Evolutionary conservation across 2,329 filamentous ascomycete genomes (phyloP).

Genomic region (Sclerotinia trifoliorum): DNA sequence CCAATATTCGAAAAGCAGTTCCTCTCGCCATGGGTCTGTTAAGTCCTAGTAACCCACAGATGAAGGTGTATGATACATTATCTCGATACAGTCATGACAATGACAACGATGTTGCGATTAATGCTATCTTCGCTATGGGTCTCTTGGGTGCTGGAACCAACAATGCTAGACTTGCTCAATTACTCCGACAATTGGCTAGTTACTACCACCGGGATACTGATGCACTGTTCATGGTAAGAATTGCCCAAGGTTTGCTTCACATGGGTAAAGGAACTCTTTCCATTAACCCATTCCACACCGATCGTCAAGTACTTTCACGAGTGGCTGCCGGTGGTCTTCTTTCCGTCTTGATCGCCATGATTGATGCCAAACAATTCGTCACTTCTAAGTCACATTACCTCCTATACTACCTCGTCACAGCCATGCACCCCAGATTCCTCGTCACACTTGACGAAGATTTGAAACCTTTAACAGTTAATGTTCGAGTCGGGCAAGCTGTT

Average conservation of each 20-base stretch:
- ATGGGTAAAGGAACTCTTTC: constrained; percentile 99
- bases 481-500: constrained; percentile 95
- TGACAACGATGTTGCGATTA: constrained; percentile 96
- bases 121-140: constrained; percentile 99
- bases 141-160: constrained; percentile 95
- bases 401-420: constrained; percentile 93
- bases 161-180: constrained; percentile 92
- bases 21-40: constrained; percentile 95
- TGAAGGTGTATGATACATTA: constrained; percentile 99
- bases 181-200: constrained; percentile 89
- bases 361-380: constrained; percentile 87
- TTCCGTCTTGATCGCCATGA: constrained; percentile 86
- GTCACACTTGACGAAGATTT: constrained; percentile 94
- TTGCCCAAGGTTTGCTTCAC: constrained; percentile 93
- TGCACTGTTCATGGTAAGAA: constrained; percentile 97
- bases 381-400: constrained; percentile 76
- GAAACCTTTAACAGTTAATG: constrained; percentile 90
- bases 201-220: constrained; percentile 98
- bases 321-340: constrained; percentile 88
- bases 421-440: constrained; percentile 95
- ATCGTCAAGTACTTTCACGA: constrained; percentile 89
- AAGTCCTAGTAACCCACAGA: constrained; percentile 96
- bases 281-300: constrained; percentile 98
- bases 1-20: constrained; percentile 95
- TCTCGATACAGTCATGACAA: constrained; percentile 98